Evolutionary conservation across 331 rosid species (phyloP).

Genomic region (Saraca asoca): DNA sequence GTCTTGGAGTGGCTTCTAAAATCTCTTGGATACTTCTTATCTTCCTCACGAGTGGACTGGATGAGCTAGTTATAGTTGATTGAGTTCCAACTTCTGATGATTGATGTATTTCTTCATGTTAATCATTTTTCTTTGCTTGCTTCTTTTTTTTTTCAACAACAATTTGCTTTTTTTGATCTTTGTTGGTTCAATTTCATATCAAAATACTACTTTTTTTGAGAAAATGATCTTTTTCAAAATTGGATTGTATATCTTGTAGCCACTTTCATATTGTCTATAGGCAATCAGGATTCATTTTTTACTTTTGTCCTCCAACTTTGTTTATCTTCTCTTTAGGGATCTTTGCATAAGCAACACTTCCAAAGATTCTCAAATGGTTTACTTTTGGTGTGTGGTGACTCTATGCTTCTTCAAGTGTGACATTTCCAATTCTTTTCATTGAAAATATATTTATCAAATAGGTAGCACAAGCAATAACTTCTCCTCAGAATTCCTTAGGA

Average conservation of each 20-base stretch:
- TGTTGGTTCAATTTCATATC: neutral
- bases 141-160: neutral
- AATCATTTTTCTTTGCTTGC: neutral
- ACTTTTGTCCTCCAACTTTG: neutral
- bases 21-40: no score
- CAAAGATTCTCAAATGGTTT: no score
- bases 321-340: neutral
- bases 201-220: neutral
- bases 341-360: no score
- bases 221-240: neutral
- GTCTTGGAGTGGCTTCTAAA: no score
- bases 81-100: no score
- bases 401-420: no score
- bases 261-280: neutral
- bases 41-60: no score
- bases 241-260: neutral
- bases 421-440: no score
- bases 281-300: neutral
- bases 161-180: neutral
- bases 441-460: neutral
- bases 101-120: neutral
- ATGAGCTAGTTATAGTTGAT: no score
- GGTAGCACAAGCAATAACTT: neutral
- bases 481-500: neutral
- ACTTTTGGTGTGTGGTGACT: no score